Percentiles rank a stretch among this genome's conserved stretches.
These are phyloP conservation scores for Dissophora globulifera DNA, from an alignment of 192 early-diverging fungal genomes.

Conservation along the genomic window DNA sequence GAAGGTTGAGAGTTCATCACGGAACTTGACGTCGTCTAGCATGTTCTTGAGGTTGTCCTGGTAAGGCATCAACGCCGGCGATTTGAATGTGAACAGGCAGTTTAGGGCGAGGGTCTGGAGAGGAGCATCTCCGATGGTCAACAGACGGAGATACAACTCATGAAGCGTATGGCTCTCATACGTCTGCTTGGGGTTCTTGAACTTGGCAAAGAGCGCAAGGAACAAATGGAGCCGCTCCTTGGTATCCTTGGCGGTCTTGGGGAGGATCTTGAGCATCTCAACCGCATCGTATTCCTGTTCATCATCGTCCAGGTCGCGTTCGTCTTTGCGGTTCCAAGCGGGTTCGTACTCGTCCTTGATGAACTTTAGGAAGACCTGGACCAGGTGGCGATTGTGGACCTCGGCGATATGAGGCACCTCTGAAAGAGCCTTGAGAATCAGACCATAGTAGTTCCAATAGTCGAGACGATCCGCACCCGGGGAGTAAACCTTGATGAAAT, in stretches of 20 bases:
- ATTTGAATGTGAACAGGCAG: conserved; percentile 87
- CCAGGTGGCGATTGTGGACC: conserved; percentile 66
- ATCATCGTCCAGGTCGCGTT: conserved; percentile 53
- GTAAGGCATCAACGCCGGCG: conserved; percentile 72
- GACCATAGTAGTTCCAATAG: conserved; percentile 74
- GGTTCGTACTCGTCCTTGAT: conserved; percentile 62
- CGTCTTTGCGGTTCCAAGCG: conserved; percentile 48
- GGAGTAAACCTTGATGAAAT: conserved; percentile 56
- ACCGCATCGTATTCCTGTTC: conserved; percentile 54
- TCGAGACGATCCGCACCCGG: conserved; percentile 66
- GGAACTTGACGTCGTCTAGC: conserved; percentile 87
- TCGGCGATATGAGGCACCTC: conserved; percentile 72
- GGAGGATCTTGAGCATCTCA: conserved; percentile 32
- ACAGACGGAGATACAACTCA: conserved; percentile 73
- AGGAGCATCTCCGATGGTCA: conserved; percentile 82
- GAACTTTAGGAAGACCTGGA: conserved; percentile 73
- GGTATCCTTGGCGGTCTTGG: conserved; percentile 43
- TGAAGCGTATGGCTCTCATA: conserved; percentile 65
- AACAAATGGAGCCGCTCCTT: conserved; percentile 56
- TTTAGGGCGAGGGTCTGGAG: conserved; percentile 85
- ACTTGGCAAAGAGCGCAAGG: conserved; percentile 73
- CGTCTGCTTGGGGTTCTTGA: conserved; percentile 69
- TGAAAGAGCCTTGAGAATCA: conserved; percentile 68
- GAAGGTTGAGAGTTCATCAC: conserved; percentile 88
- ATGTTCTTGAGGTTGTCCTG: conserved; percentile 81